Percentiles rank a stretch among this genome's conserved stretches.
These are phyloP conservation scores for Jamesozyma gamospora DNA, from an alignment of 805 yeast genomes.

Conservation along the genomic window DNA sequence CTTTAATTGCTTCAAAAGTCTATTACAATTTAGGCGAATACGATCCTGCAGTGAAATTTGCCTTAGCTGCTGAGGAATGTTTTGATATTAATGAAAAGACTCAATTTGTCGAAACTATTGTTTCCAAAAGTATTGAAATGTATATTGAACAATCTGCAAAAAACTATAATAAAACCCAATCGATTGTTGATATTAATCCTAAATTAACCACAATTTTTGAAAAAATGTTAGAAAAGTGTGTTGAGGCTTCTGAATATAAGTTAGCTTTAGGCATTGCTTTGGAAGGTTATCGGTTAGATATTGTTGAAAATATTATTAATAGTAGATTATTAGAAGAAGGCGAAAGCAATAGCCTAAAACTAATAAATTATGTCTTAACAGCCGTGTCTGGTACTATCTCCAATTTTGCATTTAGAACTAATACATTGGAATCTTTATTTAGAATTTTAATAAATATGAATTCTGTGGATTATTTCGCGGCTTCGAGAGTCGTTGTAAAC, in stretches of 20 bases:
- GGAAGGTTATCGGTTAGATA: slow-evolving; percentile 79
- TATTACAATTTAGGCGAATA: slow-evolving; percentile 90
- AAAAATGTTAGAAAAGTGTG: slow-evolving; percentile 76
- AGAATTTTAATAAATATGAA: slow-evolving; percentile 45
- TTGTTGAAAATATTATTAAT: slow-evolving; percentile 51
- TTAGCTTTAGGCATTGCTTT: slow-evolving; percentile 85
- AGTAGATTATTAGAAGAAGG: slow-evolving; percentile 31
- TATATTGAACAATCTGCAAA: slow-evolving; percentile 60
- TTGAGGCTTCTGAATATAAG: slow-evolving; percentile 56
- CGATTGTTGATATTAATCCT: slow-evolving; percentile 38
- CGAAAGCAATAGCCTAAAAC: slow-evolving; percentile 44
- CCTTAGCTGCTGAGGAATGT: slow-evolving; percentile 71
- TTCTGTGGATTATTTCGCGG: slow-evolving; percentile 70
- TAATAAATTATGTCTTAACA: slow-evolving; percentile 66
- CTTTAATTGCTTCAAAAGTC: slow-evolving; percentile 83
- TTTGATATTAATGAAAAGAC: slow-evolving; percentile 62
- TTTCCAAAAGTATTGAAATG: slow-evolving; percentile 81
- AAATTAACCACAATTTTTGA: slow-evolving; percentile 67
- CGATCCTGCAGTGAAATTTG: slow-evolving; percentile 80
- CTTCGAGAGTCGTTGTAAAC: slow-evolving; percentile 80
- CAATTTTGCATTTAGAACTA: slow-evolving; percentile 55
- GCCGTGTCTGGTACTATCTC: slow-evolving; percentile 60
- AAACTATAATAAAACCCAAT: slow-evolving; percentile 21
- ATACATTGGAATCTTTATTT: slow-evolving; percentile 55
- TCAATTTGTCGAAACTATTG: slow-evolving; percentile 89